Evolutionary conservation across 345 rosid species (phyloP).

Genomic region (Aegle marmelos): DNA sequence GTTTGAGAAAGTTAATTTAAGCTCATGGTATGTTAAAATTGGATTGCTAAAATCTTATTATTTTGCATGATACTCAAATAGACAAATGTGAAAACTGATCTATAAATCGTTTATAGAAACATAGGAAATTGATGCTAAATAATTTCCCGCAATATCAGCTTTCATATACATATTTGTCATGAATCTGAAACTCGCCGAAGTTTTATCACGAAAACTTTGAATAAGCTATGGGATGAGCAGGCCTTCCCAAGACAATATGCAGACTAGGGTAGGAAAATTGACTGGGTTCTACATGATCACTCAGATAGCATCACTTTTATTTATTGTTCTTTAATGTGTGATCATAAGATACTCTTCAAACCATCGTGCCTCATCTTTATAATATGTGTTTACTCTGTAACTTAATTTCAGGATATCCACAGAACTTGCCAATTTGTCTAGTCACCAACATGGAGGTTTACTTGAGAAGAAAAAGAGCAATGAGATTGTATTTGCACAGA

Average conservation of each 20-base stretch:
- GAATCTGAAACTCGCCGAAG: not conserved
- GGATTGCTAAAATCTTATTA: not conserved
- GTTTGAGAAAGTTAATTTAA: not conserved
- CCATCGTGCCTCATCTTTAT: not conserved
- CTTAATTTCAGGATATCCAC: constrained; percentile 47
- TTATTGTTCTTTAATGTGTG: not conserved
- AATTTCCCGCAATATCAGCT: not conserved
- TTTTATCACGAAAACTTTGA: not conserved
- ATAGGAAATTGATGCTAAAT: not conserved
- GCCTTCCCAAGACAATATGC: not conserved
- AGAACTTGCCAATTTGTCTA: constrained; percentile 39
- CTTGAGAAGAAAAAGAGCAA: constrained; percentile 45
- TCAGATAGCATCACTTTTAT: not conserved
- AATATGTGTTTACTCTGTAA: not conserved
- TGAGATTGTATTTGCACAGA: constrained; percentile 34
- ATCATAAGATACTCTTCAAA: not conserved
- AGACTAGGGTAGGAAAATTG: not conserved
- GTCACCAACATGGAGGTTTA: constrained; percentile 36
- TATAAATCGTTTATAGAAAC: not conserved
- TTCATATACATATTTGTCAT: not conserved
- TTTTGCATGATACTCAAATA: not conserved
- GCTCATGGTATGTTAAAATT: not conserved
- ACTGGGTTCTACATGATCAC: not conserved
- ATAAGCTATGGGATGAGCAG: not conserved
- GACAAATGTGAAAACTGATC: not conserved